Evolutionary conservation across 768 basidiomycete species (phyloP), one percentile per base, ranked within the genome.

Genomic region (Plicaturopsis crispa): DNA sequence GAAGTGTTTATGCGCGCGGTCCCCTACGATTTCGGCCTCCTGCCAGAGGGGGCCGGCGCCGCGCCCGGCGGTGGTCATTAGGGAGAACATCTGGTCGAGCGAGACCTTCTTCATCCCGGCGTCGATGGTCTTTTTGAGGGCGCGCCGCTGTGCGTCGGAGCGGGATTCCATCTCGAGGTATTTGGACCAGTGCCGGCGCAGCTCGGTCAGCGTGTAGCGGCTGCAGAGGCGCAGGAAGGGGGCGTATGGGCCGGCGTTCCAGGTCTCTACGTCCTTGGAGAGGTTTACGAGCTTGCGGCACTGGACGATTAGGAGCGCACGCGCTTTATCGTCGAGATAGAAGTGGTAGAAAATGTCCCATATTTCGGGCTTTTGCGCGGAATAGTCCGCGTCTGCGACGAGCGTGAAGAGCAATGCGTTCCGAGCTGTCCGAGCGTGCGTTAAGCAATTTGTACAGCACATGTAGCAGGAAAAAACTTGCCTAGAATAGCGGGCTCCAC

Each of bases 311-410:
- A 77, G 39, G n/a, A 58, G 34, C 1, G 50, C 34, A 11, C 61
- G 47, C 0, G 66, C 53, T 3, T 22, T 20, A 18, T 66, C 44
- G 51, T 73, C 65, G 11, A 76, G 42, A 40, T 60, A 67, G 31
- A 73, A 51, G 44, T 75, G 67, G 42, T 64, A 73, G 52, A 70
- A 76, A 3, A 71, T 61, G 36, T 67, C 61, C 70, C 69, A 77
- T 6, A 63, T 46, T 6, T 20, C 35, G 39, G 24, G 11, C n/a
- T n/a, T 19, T 5, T 19, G 3, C 13, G 41, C 10, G 20, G 11
- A 12, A n/a, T 42, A 32, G 2, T 54, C 41, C 2, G 51, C 48
- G 35, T 75, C 70, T 3, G 46, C 39, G 5, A 73, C 45, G 41
- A 75, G 44, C 1, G 69, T 67, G 32, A 70, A 52, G 4, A 77